A percentile compares a stretch with the other conserved stretches of the same genome.
These are phyloP conservation scores for Diplotaxis tenuifolia DNA, from an alignment of 345 rosid species.

Conservation along the genomic window DNA sequence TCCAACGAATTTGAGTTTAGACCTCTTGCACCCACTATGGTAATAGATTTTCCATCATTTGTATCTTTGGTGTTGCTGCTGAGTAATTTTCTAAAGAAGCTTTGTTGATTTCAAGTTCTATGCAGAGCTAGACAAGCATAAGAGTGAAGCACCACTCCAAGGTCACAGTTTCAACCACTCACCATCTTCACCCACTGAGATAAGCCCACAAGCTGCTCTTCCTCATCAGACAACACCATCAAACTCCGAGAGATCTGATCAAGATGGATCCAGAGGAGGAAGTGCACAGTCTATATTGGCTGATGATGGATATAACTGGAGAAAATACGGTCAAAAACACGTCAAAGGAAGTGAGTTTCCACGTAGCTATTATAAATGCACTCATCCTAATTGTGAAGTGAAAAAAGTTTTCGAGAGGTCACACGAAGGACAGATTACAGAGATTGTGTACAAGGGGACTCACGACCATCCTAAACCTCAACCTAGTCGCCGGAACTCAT, in stretches of 20 bases:
- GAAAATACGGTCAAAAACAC: slow-evolving; percentile 95
- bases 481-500: slow-evolving; percentile 64
- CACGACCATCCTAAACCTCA: slow-evolving; percentile 97
- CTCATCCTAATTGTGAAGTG: slow-evolving; percentile 95
- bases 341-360: slow-evolving; percentile 98
- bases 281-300: slow-evolving; percentile 45
- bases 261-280: slow-evolving; percentile 56
- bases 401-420: slow-evolving; percentile 89
- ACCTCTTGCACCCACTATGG: slow-evolving; percentile 67
- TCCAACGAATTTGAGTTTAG: slow-evolving; percentile 69
- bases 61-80: neutral
- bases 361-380: slow-evolving; percentile 94
- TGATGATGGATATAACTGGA: slow-evolving; percentile 96
- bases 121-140: slow-evolving; percentile 50
- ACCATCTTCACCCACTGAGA: slow-evolving; percentile 50
- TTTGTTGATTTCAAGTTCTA: slow-evolving; percentile 65
- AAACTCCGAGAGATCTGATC: slow-evolving; percentile 54
- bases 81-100: slow-evolving; percentile 37
- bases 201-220: slow-evolving; percentile 49
- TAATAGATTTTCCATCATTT: slow-evolving; percentile 25
- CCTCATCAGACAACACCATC: slow-evolving; percentile 47
- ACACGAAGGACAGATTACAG: slow-evolving; percentile 83
- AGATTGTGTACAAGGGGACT: slow-evolving; percentile 87
- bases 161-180: slow-evolving; percentile 43
- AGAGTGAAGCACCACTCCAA: slow-evolving; percentile 38